These are phyloP conservation scores for Strigomonas culicis DNA, from an alignment of 208 protist genomes.

Conservation along the genomic window DNA sequence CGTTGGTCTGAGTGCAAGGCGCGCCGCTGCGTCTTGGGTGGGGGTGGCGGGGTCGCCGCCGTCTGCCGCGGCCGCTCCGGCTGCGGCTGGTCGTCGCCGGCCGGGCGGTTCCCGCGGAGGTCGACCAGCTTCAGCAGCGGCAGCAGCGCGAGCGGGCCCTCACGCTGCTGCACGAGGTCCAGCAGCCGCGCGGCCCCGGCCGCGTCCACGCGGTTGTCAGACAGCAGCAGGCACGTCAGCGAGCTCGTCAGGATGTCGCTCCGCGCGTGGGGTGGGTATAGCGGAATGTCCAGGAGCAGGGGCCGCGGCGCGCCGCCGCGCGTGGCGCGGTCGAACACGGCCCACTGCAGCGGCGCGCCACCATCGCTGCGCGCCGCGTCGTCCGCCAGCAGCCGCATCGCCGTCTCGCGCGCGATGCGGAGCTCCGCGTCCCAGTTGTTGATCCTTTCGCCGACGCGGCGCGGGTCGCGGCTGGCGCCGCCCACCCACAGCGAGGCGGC, in stretches of 20 bases:
- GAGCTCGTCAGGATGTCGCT: slow-evolving; percentile 30
- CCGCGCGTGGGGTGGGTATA: slow-evolving; percentile 16
- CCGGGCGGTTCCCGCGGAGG: not conserved
- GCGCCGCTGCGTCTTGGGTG: too few species aligned
- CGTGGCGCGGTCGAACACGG: not conserved
- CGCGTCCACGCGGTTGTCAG: slow-evolving; percentile 30
- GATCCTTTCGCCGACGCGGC: not conserved
- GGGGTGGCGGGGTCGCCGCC: too few species aligned
- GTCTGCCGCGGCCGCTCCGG: not conserved
- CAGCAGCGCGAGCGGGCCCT: not conserved
- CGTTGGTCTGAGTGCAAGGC: too few species aligned
- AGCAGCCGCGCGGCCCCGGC: slow-evolving; percentile 28
- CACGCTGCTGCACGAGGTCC: not conserved
- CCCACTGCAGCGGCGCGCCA: not conserved
- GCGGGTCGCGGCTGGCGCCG: not conserved
- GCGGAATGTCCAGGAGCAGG: slow-evolving; percentile 14
- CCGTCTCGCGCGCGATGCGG: slow-evolving; percentile 2
- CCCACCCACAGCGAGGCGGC: not conserved
- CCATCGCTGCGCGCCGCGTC: not conserved
- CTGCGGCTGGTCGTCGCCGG: not conserved
- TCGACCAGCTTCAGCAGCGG: slow-evolving; percentile 1
- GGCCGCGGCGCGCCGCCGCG: not conserved
- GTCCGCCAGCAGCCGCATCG: not conserved
- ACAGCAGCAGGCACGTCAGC: slow-evolving; percentile 25
- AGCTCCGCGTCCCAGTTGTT: not conserved